phyloP scores from a whole-genome alignment of 1,139 yeast species.

The Kazachstania sp. region DNA sequence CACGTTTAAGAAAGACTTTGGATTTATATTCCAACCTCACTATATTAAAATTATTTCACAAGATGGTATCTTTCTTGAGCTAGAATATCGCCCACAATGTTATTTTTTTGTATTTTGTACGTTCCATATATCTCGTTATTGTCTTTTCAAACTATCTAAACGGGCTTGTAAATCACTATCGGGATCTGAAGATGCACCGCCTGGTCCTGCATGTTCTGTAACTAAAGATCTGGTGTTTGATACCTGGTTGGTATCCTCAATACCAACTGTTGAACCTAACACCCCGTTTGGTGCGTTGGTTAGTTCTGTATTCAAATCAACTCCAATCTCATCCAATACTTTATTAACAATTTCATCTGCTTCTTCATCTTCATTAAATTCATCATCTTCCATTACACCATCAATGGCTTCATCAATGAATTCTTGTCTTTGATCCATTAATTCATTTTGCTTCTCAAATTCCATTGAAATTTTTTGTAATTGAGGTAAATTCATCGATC shows the following conservation, averaged over 20 bases:
- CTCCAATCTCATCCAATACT: conserved; percentile 93
- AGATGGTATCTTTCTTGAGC: too few relatives aligned
- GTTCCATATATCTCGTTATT: conserved; percentile 3
- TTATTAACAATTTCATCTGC: conserved; percentile 86
- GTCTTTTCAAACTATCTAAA: conserved; percentile 68
- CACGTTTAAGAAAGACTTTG: too few relatives aligned
- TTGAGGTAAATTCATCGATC: conserved; percentile 84
- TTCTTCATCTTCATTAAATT: conserved; percentile 70
- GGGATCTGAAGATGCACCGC: conserved; percentile 40
- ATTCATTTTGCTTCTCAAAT: conserved; percentile 85
- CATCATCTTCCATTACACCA: conserved; percentile 77
- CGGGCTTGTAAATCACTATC: conserved; percentile 90
- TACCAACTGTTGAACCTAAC: conserved; percentile 29
- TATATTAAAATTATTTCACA: too few relatives aligned
- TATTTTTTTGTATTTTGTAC: not conserved
- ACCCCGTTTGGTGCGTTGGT: conserved; percentile 59
- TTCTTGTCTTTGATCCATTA: conserved; percentile 98
- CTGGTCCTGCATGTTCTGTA: conserved; percentile 35
- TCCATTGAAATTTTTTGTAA: conserved; percentile 87
- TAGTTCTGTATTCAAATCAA: conserved; percentile 62
- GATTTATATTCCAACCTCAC: too few relatives aligned
- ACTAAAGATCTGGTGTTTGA: conserved; percentile 33
- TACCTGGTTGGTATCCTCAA: conserved; percentile 18
- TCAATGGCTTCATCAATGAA: conserved; percentile 98
- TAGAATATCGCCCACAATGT: not conserved